Base-by-base conservation (phyloP, 495 filamentous ascomycete genomes). In the Neurospora sp. region DNA sequence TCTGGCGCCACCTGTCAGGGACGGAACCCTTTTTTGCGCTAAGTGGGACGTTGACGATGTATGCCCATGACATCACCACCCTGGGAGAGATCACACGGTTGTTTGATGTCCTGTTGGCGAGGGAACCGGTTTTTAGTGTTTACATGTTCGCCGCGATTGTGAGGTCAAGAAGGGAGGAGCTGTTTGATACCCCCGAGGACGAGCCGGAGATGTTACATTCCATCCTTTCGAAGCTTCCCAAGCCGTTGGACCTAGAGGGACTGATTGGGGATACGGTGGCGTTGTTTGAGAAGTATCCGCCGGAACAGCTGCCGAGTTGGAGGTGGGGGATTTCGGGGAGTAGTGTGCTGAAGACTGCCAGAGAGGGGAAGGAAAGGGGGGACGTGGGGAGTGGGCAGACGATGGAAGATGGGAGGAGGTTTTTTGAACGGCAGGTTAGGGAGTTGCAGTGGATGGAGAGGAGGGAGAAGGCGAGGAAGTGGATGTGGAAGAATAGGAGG, bases 151-250 rank as follows among this genome's bases (percentile, higher is more conserved):
- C 94, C 21, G 91, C 93, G 77, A 94, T 97, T 71, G 88, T 98
- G 31, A 85, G 96, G 15, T 88, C 89, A 28, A 90, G 96, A 34
- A 90, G 90, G 71, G 88, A 88, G 37, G 93, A 98, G 79, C 86
- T 99, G 1, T 86, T 98, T 72, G 91, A 92, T 39, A 93, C 93
- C 15, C 90, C 93, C 0, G 80, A 84, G 21, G 92, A 97, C 70
- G 96, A 99, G 79, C 92, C 93, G 15, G 96, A 98, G 78, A 97
- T 99, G 90, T 88, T 99, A 21, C 94, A 97, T 81, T 92, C 90
- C 69, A 90, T 91, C 7, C 87, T 99, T 3, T 94, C 92, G 5
- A 97, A 96, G 80, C 87, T 99, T 3, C 96, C 96, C 0, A 88
- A 87, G 62, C 90, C 92, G 11, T 86, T 98, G n/a, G 89, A 97